A percentile compares a stretch with the other conserved stretches of the same genome.
Evolutionary conservation across 495 filamentous ascomycete genomes (phyloP).

Genomic region (Aspergillus bridgeri): DNA sequence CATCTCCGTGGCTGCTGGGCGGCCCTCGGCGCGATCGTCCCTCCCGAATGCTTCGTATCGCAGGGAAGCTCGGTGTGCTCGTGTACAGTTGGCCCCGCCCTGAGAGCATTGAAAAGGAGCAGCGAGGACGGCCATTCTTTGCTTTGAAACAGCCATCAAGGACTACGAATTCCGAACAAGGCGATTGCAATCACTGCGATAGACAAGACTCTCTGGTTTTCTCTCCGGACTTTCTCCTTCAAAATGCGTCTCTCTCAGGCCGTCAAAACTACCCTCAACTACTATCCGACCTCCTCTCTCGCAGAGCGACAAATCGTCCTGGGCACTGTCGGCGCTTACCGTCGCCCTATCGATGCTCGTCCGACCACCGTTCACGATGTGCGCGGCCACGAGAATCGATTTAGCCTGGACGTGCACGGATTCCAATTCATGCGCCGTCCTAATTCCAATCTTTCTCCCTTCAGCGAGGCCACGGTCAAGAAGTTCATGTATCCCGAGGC

Average conservation of each 20-base stretch:
- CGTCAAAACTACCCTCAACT: conserved; percentile 2
- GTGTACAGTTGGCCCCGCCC: neutral
- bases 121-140: neutral
- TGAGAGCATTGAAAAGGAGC: neutral
- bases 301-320: neutral
- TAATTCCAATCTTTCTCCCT: neutral
- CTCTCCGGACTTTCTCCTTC: neutral
- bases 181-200: neutral
- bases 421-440: conserved; percentile 1
- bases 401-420: conserved; percentile 1
- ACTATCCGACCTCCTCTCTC: neutral
- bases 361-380: neutral
- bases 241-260: neutral
- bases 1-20: neutral
- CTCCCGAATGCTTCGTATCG: neutral
- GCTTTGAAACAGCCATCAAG: neutral
- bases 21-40: neutral
- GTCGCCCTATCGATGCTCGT: neutral
- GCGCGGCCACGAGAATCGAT: neutral
- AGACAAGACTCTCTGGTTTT: neutral
- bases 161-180: neutral
- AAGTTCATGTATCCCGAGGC: neutral
- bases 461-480: neutral
- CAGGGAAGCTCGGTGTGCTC: neutral
- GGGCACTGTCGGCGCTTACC: neutral